Base-by-base conservation (phyloP, 1,284 basidiomycete species). In the Sporisorium iseilematis-ciliati region DNA sequence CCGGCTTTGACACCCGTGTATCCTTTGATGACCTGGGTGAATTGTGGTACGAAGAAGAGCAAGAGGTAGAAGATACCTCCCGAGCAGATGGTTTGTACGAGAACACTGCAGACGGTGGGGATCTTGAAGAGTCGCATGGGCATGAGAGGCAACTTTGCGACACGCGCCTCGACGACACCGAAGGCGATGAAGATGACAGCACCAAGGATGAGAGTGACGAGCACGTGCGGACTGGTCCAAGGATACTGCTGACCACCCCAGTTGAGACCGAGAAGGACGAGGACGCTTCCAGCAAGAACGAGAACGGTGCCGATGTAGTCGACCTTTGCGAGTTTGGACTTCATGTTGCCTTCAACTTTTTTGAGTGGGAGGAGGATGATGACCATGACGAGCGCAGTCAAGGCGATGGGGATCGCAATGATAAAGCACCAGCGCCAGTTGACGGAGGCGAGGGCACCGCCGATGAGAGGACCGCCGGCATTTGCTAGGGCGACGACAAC, bases 151-250 rank as follows among this genome's bases (percentile, higher is more conserved):
- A 93, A 87, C 41, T 85, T 86, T 1, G 91, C 90, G 1, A 90
- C 87, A 79, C 89, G 91, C 88, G 90, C 91, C 85, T 93, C 92
- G 88, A 91, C 92, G 18, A 90, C 55, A 54, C 91, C 89, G 82
- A 93, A 93, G 1, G 91, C 60, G 0, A 79, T 85, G 11, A 90
- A 84, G 1, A 91, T 87, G 2, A 89, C 71, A 12, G 90, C 71
- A 0, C 91, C 91, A 0, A 89, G 88, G 49, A 89, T 84, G 2
- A 93, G 84, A 0, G 91, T 89, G 1, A 88, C 91, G 20, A 84
- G 69, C 4, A 80, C 78, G 7, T 61, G 79, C 2, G 78, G 75
- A 14, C 54, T 64, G 10, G 81, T 87, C 61, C 82, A 91, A 0
- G 81, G 11, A 49, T 83, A 85, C 12, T 76, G 68, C 4, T 75